Conservation (phyloP, 2,329 filamentous ascomycete genomes). For the Colletotrichum lupini region DNA sequence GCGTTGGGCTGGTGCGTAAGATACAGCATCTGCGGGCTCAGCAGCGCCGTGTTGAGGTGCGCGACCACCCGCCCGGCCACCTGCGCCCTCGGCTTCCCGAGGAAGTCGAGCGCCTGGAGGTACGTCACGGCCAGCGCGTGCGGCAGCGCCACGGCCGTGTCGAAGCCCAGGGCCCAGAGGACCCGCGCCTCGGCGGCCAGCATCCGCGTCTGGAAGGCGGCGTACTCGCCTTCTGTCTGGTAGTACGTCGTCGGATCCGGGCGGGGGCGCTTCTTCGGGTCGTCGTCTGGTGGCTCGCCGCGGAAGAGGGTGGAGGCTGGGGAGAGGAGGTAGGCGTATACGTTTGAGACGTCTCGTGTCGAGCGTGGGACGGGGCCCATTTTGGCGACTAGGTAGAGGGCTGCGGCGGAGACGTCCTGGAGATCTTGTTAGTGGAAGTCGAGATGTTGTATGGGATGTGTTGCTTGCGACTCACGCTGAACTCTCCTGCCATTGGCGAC, state of each 20-base stretch:
- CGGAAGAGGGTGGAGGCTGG: constrained; percentile 66
- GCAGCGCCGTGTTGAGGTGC: constrained; percentile 85
- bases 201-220: constrained; percentile 70
- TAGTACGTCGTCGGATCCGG: constrained; percentile 68
- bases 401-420: constrained; percentile 84
- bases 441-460: not conserved
- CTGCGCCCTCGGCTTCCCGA: constrained; percentile 55
- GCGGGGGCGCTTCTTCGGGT: constrained; percentile 41
- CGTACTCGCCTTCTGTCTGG: constrained; percentile 79
- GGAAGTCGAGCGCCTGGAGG: constrained; percentile 84
- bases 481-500: constrained; percentile 68
- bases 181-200: constrained; percentile 82
- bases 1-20: constrained; percentile 90
- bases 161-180: constrained; percentile 77
- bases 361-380: constrained; percentile 81
- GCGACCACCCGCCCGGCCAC: constrained; percentile 76
- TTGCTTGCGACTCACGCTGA: constrained; percentile 53
- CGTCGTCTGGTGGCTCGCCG: constrained; percentile 42
- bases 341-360: constrained; percentile 83
- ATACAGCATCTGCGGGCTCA: constrained; percentile 90
- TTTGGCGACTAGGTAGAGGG: constrained; percentile 85
- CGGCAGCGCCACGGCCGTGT: constrained; percentile 86
- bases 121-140: constrained; percentile 92
- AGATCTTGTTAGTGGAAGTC: not conserved
- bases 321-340: constrained; percentile 84